Base-by-base conservation (phyloP, 768 basidiomycete species). In the Leccinum variicolor region DNA sequence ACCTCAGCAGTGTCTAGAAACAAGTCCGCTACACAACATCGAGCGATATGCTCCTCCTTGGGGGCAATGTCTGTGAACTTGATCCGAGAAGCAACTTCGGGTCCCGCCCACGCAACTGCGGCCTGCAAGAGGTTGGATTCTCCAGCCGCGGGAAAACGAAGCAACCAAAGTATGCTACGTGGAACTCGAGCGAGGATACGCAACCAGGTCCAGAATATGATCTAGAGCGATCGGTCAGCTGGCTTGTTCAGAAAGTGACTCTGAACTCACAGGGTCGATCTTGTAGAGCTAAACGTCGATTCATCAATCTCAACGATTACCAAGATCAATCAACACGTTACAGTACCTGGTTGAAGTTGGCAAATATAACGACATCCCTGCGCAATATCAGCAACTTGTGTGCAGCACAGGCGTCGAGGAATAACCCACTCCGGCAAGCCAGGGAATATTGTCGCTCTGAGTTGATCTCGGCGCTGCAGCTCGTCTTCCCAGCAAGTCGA, bases 1-100 rank as follows among this genome's bases (percentile, higher is more conserved):
- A 78, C 80, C 74, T 82, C 81, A 6, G 76, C 75, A 3, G 81
- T 82, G 62, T 82, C 81, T n/a, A 82, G 68, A 59, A 81, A 77
- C 9, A 82, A 67, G 59, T 82, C 81, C 4, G 77, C 76, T n/a
- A 79, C 76, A 23, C 80, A 67, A 9, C 74, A 76, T 33, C 81
- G 76, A 50, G 69, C 62, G 50, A 82, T 74, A 58, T 82, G 81
- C 3, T 67, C 64, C 31, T 78, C 76, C 66, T 82, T 82, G 43
- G 69, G 64, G 5, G 78, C 74, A 25, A 82, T 78, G 49, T 82
- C 78, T 13, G 79, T 81, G 58, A 82, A 82, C 48, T 72, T 66
- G 33, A 82, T 71, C 4, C 81, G 75, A 46, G 75, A 68, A 4
- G 80, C 75, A 41, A 81, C 71, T 23, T 79, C 79, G 13, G 74